A percentile compares a stretch with the other conserved stretches of the same genome.
phyloP scores from a whole-genome alignment of 129 eudicot genomes.

The Saposhnikovia divaricata region DNA sequence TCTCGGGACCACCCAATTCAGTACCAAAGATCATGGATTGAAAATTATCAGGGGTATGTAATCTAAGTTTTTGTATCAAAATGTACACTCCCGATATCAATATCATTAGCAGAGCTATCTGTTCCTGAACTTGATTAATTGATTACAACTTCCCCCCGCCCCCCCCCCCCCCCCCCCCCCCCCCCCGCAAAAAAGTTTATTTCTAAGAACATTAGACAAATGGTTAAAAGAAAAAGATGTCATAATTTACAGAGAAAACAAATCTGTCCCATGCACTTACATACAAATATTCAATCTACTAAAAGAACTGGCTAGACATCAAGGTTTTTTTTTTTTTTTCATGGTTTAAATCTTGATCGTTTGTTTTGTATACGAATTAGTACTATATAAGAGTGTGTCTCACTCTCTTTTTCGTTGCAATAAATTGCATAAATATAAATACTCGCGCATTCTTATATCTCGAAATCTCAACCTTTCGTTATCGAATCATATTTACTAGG shows the following conservation, averaged over 20 bases:
- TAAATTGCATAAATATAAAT: too few relatives aligned
- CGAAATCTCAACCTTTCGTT: neutral
- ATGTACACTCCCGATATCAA: neutral
- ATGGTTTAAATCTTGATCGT: too few relatives aligned
- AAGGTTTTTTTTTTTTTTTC: too few relatives aligned
- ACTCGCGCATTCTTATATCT: neutral
- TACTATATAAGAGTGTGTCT: neutral
- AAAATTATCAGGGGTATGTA: neutral
- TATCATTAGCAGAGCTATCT: neutral
- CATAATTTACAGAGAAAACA: neutral
- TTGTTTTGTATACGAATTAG: neutral
- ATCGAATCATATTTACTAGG: neutral
- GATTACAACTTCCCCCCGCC: too few relatives aligned
- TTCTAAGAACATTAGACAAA: too few relatives aligned
- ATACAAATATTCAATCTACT: neutral
- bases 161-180: too few relatives aligned
- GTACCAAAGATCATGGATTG: conserved; percentile 60
- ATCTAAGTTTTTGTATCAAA: neutral
- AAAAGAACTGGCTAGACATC: neutral
- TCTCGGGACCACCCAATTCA: conserved; percentile 48
- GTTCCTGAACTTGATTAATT: neutral
- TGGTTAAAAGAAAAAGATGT: neutral
- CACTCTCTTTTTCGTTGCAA: neutral
- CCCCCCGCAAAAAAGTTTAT: too few relatives aligned
- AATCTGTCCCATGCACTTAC: neutral